A percentile compares a stretch with the other conserved stretches of the same genome.
These are phyloP conservation scores for Dianthus caryophyllus DNA, from an alignment of 148 eudicot species.

Conservation along the genomic window DNA sequence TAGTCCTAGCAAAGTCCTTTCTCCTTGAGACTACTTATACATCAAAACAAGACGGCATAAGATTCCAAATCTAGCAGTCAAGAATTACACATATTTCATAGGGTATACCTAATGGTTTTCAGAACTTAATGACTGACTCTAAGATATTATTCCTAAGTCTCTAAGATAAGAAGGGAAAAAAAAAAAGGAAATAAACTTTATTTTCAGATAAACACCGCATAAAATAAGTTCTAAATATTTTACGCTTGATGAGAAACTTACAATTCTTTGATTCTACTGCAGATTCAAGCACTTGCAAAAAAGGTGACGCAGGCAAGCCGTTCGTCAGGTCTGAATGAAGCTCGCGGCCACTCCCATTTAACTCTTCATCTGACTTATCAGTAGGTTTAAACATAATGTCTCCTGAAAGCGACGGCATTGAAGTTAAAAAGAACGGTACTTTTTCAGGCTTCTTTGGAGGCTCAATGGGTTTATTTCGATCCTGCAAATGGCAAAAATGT, in stretches of 20 bases:
- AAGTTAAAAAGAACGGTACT: conserved; percentile 91
- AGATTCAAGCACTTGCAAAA: conserved; percentile 57
- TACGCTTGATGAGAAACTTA: conserved; percentile 28
- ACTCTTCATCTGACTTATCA: conserved; percentile 45
- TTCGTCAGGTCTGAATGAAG: conserved; percentile 18
- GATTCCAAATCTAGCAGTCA: neutral
- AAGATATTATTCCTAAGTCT: too few relatives aligned
- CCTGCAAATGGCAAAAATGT: conserved; percentile 36
- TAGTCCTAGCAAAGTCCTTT: neutral
- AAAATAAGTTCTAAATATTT: too few relatives aligned
- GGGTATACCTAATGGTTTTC: neutral
- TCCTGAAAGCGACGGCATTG: conserved; percentile 84
- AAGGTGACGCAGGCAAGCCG: conserved; percentile 43
- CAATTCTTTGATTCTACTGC: conserved; percentile 58
- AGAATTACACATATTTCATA: too few relatives aligned
- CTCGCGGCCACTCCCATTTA: conserved; percentile 26
- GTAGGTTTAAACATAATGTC: conserved; percentile 59
- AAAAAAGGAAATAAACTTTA: too few relatives aligned
- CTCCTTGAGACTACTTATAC: neutral
- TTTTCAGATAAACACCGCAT: too few relatives aligned
- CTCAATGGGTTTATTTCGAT: conserved; percentile 87
- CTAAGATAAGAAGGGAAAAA: too few relatives aligned
- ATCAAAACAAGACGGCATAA: neutral
- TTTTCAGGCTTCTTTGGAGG: conserved; percentile 96
- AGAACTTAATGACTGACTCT: too few relatives aligned